Percentiles rank a stretch among this genome's conserved stretches.
Conservation (phyloP, 257 asterid species). For the Lantana camara region DNA sequence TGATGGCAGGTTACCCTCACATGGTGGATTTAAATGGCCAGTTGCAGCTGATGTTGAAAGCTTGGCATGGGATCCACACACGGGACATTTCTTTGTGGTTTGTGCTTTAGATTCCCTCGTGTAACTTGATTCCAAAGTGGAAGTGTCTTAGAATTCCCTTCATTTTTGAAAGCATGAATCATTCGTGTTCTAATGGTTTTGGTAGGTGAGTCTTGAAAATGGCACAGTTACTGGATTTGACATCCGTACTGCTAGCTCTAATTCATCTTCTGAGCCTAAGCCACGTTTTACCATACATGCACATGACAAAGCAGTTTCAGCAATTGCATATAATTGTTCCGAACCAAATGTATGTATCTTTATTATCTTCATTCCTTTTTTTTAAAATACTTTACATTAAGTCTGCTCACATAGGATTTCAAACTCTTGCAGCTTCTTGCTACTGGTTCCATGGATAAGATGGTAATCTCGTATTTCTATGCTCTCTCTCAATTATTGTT, state of each 20-base stretch:
- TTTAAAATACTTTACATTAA: not conserved
- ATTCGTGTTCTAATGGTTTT: constrained; percentile 21
- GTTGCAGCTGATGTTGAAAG: constrained; percentile 83
- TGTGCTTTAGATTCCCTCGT: constrained; percentile 32
- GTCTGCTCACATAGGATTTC: constrained; percentile 31
- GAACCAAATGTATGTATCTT: constrained; percentile 63
- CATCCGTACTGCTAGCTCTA: constrained; percentile 61
- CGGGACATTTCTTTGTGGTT: constrained; percentile 89
- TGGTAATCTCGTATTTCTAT: constrained; percentile 40
- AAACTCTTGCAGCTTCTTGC: constrained; percentile 74
- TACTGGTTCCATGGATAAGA: constrained; percentile 88
- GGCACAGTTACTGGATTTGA: constrained; percentile 78
- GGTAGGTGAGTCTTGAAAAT: constrained; percentile 86
- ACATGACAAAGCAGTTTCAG: constrained; percentile 84
- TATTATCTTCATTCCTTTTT: not conserved
- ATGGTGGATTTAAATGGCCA: constrained; percentile 63
- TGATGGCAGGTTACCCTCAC: constrained; percentile 55
- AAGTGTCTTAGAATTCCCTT: not conserved
- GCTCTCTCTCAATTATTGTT: constrained; percentile 11
- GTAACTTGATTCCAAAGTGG: not conserved
- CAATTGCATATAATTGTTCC: constrained; percentile 58
- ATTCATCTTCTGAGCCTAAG: constrained; percentile 46
- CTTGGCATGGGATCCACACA: constrained; percentile 94
- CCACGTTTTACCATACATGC: constrained; percentile 88
- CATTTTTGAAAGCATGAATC: not conserved